Percentiles rank a stretch among this genome's conserved stretches.
Evolutionary conservation across 176 grass and related monocot species (phyloP).

Genomic region (Areca catechu): DNA sequence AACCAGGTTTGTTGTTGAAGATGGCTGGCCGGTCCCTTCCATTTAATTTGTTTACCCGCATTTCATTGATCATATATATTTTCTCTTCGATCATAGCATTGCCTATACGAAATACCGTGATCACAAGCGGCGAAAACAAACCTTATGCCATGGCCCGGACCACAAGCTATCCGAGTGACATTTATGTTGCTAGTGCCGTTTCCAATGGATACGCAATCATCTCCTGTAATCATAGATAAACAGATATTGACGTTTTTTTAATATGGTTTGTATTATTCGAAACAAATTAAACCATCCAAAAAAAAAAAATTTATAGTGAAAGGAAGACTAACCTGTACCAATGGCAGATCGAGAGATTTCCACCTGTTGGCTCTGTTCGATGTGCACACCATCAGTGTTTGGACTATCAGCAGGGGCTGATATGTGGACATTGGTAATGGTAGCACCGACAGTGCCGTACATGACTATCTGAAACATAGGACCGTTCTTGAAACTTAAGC

Average conservation of each 20-base stretch:
- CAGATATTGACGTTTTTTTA: too few relatives aligned
- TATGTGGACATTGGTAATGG: background rate
- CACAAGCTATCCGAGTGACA: background rate
- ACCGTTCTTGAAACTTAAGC: too few relatives aligned
- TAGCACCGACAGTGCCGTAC: background rate
- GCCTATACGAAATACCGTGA: too few relatives aligned
- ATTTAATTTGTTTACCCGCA: too few relatives aligned
- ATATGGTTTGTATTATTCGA: too few relatives aligned
- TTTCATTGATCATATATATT: too few relatives aligned
- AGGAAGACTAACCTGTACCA: background rate
- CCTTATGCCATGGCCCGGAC: slow-evolving; percentile 4
- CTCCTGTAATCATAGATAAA: background rate
- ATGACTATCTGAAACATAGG: background rate
- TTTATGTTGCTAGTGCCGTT: background rate
- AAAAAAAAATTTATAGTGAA: too few relatives aligned
- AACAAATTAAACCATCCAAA: too few relatives aligned
- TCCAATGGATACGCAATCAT: slow-evolving; percentile 5
- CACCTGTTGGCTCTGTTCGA: background rate
- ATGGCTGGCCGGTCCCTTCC: too few relatives aligned
- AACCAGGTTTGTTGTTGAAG: too few relatives aligned
- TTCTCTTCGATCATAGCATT: too few relatives aligned
- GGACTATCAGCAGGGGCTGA: background rate
- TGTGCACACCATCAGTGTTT: background rate
- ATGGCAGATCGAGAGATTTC: background rate
- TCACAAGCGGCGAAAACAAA: background rate